A percentile compares a stretch with the other conserved stretches of the same genome.
Conservation (phyloP, 2,329 filamentous ascomycete species). For the Venturiaceae sp. region DNA sequence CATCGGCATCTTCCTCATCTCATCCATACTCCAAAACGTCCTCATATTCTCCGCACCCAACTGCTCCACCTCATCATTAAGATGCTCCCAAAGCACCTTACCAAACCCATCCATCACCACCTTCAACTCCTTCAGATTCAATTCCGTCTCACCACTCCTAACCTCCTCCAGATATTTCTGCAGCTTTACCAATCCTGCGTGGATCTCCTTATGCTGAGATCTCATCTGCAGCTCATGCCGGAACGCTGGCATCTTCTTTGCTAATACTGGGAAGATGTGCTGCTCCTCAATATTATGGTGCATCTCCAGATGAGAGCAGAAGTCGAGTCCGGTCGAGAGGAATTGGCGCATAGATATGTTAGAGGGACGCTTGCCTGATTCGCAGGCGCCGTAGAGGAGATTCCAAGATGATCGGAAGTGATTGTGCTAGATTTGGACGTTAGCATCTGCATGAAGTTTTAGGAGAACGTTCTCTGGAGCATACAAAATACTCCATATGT, state of each 20-base stretch:
- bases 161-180: slow-evolving; percentile 57
- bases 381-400: slow-evolving; percentile 56
- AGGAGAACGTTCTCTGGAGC: slow-evolving; percentile 17
- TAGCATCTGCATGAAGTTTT: slow-evolving; percentile 17
- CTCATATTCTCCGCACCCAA: slow-evolving; percentile 83
- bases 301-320: slow-evolving; percentile 58
- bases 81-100: slow-evolving; percentile 67
- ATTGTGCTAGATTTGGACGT: slow-evolving; percentile 47
- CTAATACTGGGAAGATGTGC: slow-evolving; percentile 71
- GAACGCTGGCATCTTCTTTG: slow-evolving; percentile 71
- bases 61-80: slow-evolving; percentile 74
- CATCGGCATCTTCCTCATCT: slow-evolving; percentile 41
- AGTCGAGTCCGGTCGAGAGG: slow-evolving; percentile 56
- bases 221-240: slow-evolving; percentile 36
- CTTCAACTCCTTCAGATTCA: slow-evolving; percentile 51
- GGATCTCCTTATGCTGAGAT: slow-evolving; percentile 69
- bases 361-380: slow-evolving; percentile 46
- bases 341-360: slow-evolving; percentile 61
- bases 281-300: slow-evolving; percentile 81
- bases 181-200: slow-evolving; percentile 61
- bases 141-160: slow-evolving; percentile 49
- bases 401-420: slow-evolving; percentile 70
- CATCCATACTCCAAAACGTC: slow-evolving; percentile 66
- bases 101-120: slow-evolving; percentile 70
- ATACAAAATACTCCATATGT: slow-evolving; percentile 63